Percentiles rank a stretch among this genome's conserved stretches.
Conservation (phyloP, 176 grass and related monocot species). For the Oryza australiensis region DNA sequence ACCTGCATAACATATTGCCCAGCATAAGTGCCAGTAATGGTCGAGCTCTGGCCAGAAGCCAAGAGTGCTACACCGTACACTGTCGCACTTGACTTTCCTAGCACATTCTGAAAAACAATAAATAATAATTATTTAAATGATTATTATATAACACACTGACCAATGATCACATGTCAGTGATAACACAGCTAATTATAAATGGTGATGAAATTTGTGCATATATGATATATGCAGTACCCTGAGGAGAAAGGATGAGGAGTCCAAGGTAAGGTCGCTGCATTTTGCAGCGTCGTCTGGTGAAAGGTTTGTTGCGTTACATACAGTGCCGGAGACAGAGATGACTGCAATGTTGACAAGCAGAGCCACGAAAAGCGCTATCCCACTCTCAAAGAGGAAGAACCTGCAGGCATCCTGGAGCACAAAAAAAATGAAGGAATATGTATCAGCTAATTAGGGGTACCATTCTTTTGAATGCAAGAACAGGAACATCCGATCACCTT, state of each 20-base stretch:
- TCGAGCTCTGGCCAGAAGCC: slow-evolving; percentile 74
- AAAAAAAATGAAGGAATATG: background rate
- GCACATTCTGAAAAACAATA: slow-evolving; percentile 56
- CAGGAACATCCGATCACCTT: slow-evolving; percentile 44
- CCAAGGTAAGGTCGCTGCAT: slow-evolving; percentile 59
- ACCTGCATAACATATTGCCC: slow-evolving; percentile 86
- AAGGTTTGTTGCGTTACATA: slow-evolving; percentile 50
- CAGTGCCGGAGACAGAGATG: slow-evolving; percentile 66
- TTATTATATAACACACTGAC: background rate
- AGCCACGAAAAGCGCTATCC: slow-evolving; percentile 76
- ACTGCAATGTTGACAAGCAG: slow-evolving; percentile 90
- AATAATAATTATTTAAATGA: background rate
- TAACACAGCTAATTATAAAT: background rate
- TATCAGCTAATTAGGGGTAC: background rate
- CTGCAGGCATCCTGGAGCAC: slow-evolving; percentile 60
- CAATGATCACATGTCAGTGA: background rate
- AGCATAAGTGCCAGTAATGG: slow-evolving; percentile 75
- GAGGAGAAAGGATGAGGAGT: slow-evolving; percentile 86
- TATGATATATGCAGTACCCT: slow-evolving; percentile 34
- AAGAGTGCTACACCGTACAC: slow-evolving; percentile 70
- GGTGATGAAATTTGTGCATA: background rate
- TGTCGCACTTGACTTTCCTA: slow-evolving; percentile 57
- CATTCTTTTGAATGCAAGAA: background rate
- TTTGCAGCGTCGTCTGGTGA: slow-evolving; percentile 41
- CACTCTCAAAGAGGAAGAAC: slow-evolving; percentile 85